These are phyloP conservation scores for Rubia balearica DNA, from an alignment of 305 asterid species.

Conservation along the genomic window DNA sequence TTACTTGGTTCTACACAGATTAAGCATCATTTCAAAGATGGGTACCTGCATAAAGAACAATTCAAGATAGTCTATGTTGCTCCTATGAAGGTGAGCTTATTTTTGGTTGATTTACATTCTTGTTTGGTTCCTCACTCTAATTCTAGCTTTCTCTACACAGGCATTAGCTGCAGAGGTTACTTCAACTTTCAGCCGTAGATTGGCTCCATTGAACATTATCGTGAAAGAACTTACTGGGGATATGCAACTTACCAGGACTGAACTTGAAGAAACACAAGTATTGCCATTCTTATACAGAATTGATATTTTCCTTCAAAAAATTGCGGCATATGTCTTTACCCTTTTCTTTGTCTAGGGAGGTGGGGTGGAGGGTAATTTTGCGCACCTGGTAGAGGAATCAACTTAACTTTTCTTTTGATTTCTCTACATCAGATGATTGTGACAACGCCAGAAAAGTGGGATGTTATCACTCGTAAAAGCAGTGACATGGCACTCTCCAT, in stretches of 20 bases:
- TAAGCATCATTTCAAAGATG: constrained; percentile 85
- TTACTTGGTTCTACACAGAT: constrained; percentile 39
- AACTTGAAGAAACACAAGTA: constrained; percentile 97
- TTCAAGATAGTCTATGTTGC: constrained; percentile 98
- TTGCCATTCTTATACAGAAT: constrained; percentile 15
- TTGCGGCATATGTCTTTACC: background rate
- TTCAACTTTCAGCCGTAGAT: constrained; percentile 77
- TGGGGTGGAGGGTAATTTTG: constrained; percentile 10
- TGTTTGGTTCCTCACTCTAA: constrained; percentile 8
- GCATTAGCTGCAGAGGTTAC: constrained; percentile 99
- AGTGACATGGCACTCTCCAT: constrained; percentile 90
- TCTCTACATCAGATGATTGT: constrained; percentile 78
- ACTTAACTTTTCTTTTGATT: constrained; percentile 11
- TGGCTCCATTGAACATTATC: constrained; percentile 70
- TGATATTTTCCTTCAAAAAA: background rate
- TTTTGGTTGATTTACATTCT: constrained; percentile 9
- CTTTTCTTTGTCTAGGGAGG: constrained; percentile 10
- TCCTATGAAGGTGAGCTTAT: constrained; percentile 80
- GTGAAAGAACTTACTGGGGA: constrained; percentile 98
- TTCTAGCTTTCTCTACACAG: constrained; percentile 24
- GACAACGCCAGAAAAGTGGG: constrained; percentile 99
- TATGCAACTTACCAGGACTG: constrained; percentile 86
- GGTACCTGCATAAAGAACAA: constrained; percentile 90
- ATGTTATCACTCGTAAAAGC: constrained; percentile 96
- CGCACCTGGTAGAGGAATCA: constrained; percentile 4